A percentile compares a stretch with the other conserved stretches of the same genome.
Evolutionary conservation across 73 alveolate species (phyloP).

Genomic region (Tetrahymena malaccensis): DNA sequence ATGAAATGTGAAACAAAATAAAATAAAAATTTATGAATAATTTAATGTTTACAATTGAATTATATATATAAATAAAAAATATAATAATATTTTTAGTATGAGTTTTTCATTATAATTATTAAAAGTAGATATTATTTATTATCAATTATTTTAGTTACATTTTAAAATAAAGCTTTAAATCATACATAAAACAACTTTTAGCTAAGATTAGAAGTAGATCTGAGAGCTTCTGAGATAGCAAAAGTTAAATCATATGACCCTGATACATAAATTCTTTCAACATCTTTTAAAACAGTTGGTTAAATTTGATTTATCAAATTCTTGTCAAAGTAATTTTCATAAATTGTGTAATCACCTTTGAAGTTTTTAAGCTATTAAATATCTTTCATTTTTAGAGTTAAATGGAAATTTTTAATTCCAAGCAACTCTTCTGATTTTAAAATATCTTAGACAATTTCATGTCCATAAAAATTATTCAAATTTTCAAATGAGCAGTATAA

Average conservation of each 20-base stretch:
- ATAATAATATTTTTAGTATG: no score
- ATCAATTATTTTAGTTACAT: no score
- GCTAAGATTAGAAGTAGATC: background rate
- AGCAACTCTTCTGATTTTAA: background rate
- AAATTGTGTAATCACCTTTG: background rate
- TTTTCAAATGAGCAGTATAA: background rate
- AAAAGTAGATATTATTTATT: background rate
- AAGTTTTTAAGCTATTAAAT: background rate
- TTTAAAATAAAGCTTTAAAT: no score
- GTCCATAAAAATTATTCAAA: background rate
- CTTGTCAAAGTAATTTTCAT: background rate
- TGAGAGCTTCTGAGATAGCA: background rate
- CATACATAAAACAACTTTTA: background rate
- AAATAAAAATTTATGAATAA: no score
- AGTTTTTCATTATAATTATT: background rate
- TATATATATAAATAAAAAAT: no score
- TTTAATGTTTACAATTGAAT: no score
- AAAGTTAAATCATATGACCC: background rate
- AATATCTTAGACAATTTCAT: background rate
- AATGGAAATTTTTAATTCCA: background rate
- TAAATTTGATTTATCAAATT: background rate
- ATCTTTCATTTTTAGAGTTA: background rate
- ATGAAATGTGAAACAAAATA: no score
- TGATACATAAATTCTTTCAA: background rate
- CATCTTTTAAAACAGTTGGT: background rate